Evolutionary conservation across 768 basidiomycete species (phyloP), one percentile per base, ranked within the genome.

Genomic region (Termitomyces sp.): DNA sequence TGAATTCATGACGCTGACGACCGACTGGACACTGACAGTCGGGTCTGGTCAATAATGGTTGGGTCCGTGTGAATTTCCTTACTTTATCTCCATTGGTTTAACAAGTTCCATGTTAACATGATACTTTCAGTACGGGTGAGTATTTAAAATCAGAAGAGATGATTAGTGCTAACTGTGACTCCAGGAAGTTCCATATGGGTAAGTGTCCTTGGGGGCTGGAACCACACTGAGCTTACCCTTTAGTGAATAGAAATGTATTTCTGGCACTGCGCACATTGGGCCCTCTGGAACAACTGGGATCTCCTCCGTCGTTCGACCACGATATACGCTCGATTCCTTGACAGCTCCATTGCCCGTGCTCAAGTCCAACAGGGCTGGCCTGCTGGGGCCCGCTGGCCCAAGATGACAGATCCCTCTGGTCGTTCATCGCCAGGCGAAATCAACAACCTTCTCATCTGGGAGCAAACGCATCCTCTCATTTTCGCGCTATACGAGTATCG

Each of bases 391-490:
- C 77, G 84, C 30, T 84, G 82, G 83, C 78, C 81, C 8, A 86
- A 86, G 67, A 84, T 84, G 83, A 83, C 82, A 9, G 83, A 85
- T 61, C 84, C 84, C 0, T 74, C 77, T 0, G 84, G 84, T 8
- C 78, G 83, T 18, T 82, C 80, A 13, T 73, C 83, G 0, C 84
- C 84, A 0, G 84, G 84, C 1, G 75, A 84, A 59, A 84, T 85
- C 64, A 86, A 86, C 72, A 81, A 83, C 63, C 75, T 85, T 16
- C 75, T 86, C 38, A 82, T 86, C 57, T 86, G 83, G 83, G 78
- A 85, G 64, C 84, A 85, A 66, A 78, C 79, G 0, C 83, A 86
- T 66, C 83, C 84, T 1, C 72, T 86, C 32, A 70, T 83, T 12
- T 84, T 86, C 63, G 83, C 84, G 1, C 69, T 78, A 61, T 83